Evolutionary conservation across 371 early-diverging fungal species (phyloP).

Genomic region (Gilbertella persicaria): DNA sequence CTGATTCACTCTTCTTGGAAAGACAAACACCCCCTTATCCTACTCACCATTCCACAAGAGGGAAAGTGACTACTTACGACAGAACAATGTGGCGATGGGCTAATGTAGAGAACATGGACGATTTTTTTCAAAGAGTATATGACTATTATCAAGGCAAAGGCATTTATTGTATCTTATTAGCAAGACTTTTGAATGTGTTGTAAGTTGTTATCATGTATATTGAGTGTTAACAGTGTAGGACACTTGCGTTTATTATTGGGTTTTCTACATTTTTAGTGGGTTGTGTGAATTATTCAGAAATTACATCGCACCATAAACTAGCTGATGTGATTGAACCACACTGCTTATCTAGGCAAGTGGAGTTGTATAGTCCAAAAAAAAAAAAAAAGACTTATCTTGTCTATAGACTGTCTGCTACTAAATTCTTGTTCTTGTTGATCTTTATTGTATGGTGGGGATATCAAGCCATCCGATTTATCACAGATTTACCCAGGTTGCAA

Average conservation of each 20-base stretch:
- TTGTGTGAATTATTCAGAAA: conserved; percentile 85
- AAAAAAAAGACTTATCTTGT: too few species aligned
- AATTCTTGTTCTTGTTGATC: conserved; percentile 52
- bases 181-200: conserved; percentile 72
- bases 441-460: conserved; percentile 77
- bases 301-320: conserved; percentile 68
- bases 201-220: conserved; percentile 24
- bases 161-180: conserved; percentile 72
- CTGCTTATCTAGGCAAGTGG: conserved; percentile 57
- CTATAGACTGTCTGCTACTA: conserved; percentile 19
- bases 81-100: conserved; percentile 86
- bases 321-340: conserved; percentile 78
- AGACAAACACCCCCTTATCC: conserved; percentile 22
- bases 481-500: conserved; percentile 70
- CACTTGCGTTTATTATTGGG: conserved; percentile 81
- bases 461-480: conserved; percentile 66
- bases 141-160: conserved; percentile 84
- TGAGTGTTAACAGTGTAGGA: conserved; percentile 42
- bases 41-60: conserved; percentile 29
- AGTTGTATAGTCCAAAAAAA: too few species aligned
- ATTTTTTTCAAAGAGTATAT: conserved; percentile 81
- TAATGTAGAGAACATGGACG: conserved; percentile 79
- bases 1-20: conserved; percentile 67
- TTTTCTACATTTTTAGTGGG: conserved; percentile 87
- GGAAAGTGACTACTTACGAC: conserved; percentile 54